Conservation (phyloP, 176 grass and related monocot species). For the Oryza glumipatula region DNA sequence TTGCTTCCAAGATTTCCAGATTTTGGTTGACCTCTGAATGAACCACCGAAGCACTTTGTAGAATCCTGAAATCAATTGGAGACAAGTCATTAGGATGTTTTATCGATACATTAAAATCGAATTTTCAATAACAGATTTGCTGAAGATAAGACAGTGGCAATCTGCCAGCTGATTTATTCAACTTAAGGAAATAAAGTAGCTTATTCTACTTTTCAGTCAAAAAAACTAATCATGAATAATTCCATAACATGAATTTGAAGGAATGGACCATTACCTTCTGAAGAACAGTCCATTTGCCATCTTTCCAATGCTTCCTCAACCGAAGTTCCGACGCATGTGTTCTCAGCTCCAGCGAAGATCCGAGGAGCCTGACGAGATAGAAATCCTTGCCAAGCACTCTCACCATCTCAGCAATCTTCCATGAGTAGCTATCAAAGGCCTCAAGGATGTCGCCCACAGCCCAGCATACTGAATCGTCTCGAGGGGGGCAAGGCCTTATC, state of each 20-base stretch:
- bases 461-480: slow-evolving; percentile 41
- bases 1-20: slow-evolving; percentile 21
- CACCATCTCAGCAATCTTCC: slow-evolving; percentile 62
- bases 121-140: neutral
- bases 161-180: neutral
- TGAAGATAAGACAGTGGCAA: neutral
- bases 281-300: slow-evolving; percentile 66
- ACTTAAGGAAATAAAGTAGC: neutral
- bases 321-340: slow-evolving; percentile 39
- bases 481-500: slow-evolving; percentile 56
- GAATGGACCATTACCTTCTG: slow-evolving; percentile 64
- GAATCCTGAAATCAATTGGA: slow-evolving; percentile 51
- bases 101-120: slow-evolving; percentile 11
- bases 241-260: slow-evolving; percentile 10
- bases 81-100: neutral
- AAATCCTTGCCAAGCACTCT: slow-evolving; percentile 41
- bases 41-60: slow-evolving; percentile 37
- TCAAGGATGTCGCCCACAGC: slow-evolving; percentile 50
- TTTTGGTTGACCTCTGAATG: slow-evolving; percentile 35
- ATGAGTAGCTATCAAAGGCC: slow-evolving; percentile 64
- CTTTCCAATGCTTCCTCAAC: slow-evolving; percentile 55
- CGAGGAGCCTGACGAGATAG: slow-evolving; percentile 58
- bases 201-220: neutral
- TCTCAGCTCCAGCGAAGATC: slow-evolving; percentile 52
- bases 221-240: slow-evolving; percentile 14